These are phyloP conservation scores for Fusarium austroafricanum DNA, from an alignment of 2,329 filamentous ascomycete genomes.

Conservation along the genomic window DNA sequence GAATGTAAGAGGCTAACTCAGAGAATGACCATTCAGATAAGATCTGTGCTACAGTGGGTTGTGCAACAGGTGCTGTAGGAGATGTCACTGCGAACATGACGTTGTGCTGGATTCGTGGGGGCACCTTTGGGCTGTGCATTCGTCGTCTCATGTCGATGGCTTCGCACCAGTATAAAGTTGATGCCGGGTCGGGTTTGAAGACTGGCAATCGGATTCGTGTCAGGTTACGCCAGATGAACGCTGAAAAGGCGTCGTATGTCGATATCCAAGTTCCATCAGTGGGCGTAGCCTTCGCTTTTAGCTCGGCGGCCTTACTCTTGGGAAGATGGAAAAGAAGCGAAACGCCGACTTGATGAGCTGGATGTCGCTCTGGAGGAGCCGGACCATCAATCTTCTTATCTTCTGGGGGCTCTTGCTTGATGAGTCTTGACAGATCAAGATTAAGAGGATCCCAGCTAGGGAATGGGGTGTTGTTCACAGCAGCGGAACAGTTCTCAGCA, in stretches of 20 bases:
- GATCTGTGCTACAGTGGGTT: slow-evolving; percentile 49
- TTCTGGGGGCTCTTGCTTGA: slow-evolving; percentile 44
- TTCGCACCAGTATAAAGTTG: slow-evolving; percentile 51
- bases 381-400: slow-evolving; percentile 50
- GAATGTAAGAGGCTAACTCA: slow-evolving; percentile 52
- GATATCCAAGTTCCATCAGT: slow-evolving; percentile 56
- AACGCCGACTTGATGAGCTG: slow-evolving; percentile 40
- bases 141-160: slow-evolving; percentile 54
- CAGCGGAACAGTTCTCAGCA: slow-evolving; percentile 56
- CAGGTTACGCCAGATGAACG: slow-evolving; percentile 56
- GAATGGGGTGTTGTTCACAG: slow-evolving; percentile 44
- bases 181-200: slow-evolving; percentile 48
- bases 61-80: slow-evolving; percentile 41
- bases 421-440: slow-evolving; percentile 52
- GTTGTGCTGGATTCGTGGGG: slow-evolving; percentile 52
- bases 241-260: slow-evolving; percentile 59
- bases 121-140: slow-evolving; percentile 49
- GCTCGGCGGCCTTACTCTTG: slow-evolving; percentile 55
- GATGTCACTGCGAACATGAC: slow-evolving; percentile 48
- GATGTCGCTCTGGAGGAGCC: slow-evolving; percentile 44
- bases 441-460: slow-evolving; percentile 52
- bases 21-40: slow-evolving; percentile 52
- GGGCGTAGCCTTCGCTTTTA: slow-evolving; percentile 54
- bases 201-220: slow-evolving; percentile 50
- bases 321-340: slow-evolving; percentile 57